These are phyloP conservation scores for Trichoderma erinaceum DNA, from an alignment of 495 filamentous ascomycete species.

Conservation along the genomic window DNA sequence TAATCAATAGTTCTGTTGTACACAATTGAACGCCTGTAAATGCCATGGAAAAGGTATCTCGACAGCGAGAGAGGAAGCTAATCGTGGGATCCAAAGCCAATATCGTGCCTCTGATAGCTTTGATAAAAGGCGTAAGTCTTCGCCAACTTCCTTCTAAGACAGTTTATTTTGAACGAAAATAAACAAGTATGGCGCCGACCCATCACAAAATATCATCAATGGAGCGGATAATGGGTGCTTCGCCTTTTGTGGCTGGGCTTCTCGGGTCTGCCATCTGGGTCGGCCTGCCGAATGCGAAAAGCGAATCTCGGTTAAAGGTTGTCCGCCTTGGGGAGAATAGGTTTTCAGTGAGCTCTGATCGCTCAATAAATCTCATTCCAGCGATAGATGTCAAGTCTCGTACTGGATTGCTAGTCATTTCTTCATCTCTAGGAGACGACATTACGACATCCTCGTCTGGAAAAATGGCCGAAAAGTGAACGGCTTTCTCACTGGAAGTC, in stretches of 20 bases:
- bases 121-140: neutral
- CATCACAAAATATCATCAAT: constrained; percentile 52
- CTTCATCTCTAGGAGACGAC: constrained; percentile 48
- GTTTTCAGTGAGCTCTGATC: constrained; percentile 28
- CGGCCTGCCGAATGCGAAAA: constrained; percentile 40
- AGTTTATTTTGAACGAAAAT: neutral
- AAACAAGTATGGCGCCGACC: neutral
- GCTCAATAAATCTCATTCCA: constrained; percentile 44
- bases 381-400: constrained; percentile 22
- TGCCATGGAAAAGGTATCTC: constrained; percentile 2
- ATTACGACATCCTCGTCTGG: constrained; percentile 39
- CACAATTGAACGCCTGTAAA: constrained; percentile 12
- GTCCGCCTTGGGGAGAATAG: constrained; percentile 46
- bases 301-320: constrained; percentile 45
- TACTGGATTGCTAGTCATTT: constrained; percentile 49
- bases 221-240: constrained; percentile 59
- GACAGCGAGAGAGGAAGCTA: neutral
- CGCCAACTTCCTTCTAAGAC: neutral
- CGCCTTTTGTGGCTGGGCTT: constrained; percentile 57
- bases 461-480: constrained; percentile 27
- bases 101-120: neutral
- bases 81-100: neutral
- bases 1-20: constrained; percentile 8
- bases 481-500: constrained; percentile 22
- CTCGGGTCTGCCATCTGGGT: constrained; percentile 50